Evolutionary conservation across 192 early-diverging fungal species (phyloP), one percentile per base, ranked within the genome.

Genomic region (Lunasporangiospora selenospora): DNA sequence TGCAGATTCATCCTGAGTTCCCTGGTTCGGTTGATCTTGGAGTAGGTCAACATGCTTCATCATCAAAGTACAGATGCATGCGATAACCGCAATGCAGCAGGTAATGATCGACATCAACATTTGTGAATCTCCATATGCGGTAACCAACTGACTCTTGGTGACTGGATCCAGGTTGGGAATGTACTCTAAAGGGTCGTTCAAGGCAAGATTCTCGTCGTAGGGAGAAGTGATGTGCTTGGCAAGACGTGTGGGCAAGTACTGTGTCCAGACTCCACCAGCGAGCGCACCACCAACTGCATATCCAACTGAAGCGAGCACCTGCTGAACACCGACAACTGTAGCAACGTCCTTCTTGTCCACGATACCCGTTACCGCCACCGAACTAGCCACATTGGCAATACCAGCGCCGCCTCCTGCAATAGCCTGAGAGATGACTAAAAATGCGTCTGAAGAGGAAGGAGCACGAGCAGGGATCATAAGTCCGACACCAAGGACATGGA

Each of bases 391-490:
- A 4, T 53, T 53, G 51, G 51, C 37, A 53, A 53, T 53, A 39
- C 51, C 51, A 12, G 51, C 51, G 15, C 51, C 51, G 27, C 36
- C 51, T 0, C 51, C 51, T 3, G 51, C 51, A 19, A 53, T 34
- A 19, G 51, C 51, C 36, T 53, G 51, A 12, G 51, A 53, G 51
- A 53, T 39, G 51, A 53, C 51, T 19, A 53, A 32, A 53, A 53
- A 53, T 8, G 51, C 51, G 23, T 40, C 51, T 1, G 51, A 53
- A 6, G 51, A 12, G 8, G 51, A 38, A 36, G 51, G 51, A 12
- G 39, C 11, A 12, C 51, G 51, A 36, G 51, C 51, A 15, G 51
- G 51, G 36, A 53, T 53, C 51, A 53, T 53, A 36, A 53, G 51
- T 15, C 51, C 51, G 6, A 53, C 51, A 40, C 51, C 51, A 18